Base-by-base conservation (phyloP, 1,139 yeast species). In the Lodderomyces pseudojiufengensis region DNA sequence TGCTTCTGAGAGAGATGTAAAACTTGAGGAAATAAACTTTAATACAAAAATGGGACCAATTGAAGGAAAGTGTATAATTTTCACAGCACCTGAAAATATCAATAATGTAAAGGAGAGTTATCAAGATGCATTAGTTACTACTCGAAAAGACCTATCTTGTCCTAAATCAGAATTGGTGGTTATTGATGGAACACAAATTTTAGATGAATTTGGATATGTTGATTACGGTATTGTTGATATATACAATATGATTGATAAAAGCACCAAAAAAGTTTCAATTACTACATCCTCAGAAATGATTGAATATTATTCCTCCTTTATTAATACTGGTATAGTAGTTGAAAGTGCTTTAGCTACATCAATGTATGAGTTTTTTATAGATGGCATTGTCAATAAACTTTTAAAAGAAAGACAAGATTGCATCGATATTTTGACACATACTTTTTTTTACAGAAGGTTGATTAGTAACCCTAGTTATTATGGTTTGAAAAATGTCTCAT, bases 401-500 rank as follows among this genome's bases (percentile, higher is more conserved):
- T 72, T 92, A 40, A 73, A 68, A 34, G 68, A 76, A 5, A 78
- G 85, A 50, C 97, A 90, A 49, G 95, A 85, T 45, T 85, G 95
- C 46, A 76, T 94, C 41, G 97, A 90, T 50, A 86, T 95, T 94
- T 54, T 94, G 28, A 84, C 97, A 0, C 85, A 76, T 57, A 76
- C 95, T 0, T 84, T 80, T 48, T 85, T 88, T 51, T 94, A 86
- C 59, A 69, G 95, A 44, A 65, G 97, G 36, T 56, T 92, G 16
- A 82, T 79, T 39, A 70, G 77, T 30, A 94, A 94, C 53, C 97
- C 98, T 2, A 80, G 95, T 43, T 94, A 76, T 54, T 94, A 94
- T 52, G 96, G 90, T 14, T 73, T 86, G 18, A 66, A 67, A 27
- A 85, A 80, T 43, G 67, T 73, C 2, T 65, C 85, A 0, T 78